Conservation (phyloP, 805 yeast species). For the Metschnikowia colocasiae region DNA sequence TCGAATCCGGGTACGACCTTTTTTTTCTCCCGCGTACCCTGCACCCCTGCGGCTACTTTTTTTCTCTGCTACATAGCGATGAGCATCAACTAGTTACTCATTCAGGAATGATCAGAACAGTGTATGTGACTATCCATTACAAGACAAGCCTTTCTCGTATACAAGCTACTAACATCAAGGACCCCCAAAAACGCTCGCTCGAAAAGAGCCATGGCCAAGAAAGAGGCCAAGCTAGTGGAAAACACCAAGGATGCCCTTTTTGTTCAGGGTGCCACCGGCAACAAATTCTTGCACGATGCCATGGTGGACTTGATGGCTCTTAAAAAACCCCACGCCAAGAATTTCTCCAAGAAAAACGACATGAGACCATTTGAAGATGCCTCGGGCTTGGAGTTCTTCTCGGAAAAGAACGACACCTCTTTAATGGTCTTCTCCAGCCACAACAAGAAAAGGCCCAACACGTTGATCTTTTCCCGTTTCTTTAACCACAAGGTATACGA, state of each 20-base stretch:
- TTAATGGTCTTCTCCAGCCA: conserved; percentile 72
- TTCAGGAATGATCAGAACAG: conserved; percentile 33
- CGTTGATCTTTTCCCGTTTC: conserved; percentile 81
- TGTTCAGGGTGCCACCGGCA: conserved; percentile 82
- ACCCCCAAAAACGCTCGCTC: conserved; percentile 95
- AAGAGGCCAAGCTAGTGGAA: conserved; percentile 84
- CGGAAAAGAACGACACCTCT: conserved; percentile 92
- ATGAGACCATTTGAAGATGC: conserved; percentile 92
- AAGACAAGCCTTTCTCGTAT: not conserved
- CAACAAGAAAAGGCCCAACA: conserved; percentile 91
- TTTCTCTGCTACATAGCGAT: conserved; percentile 9
- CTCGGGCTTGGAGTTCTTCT: conserved; percentile 77
- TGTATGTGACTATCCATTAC: conserved; percentile 24
- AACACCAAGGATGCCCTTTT: conserved; percentile 87
- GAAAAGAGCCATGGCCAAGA: conserved; percentile 87
- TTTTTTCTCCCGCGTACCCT: conserved; percentile 14
- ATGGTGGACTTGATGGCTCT: conserved; percentile 84
- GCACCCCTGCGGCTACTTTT: not conserved
- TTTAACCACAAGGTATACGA: conserved; percentile 89
- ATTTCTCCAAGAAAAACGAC: conserved; percentile 85
- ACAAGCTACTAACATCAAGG: conserved; percentile 28
- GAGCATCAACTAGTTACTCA: conserved; percentile 12
- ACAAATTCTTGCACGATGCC: conserved; percentile 77
- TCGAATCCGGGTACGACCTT: conserved; percentile 82
- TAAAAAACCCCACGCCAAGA: conserved; percentile 85